These are phyloP conservation scores for Pseudogymnoascus sp. DNA, from an alignment of 2,329 filamentous ascomycete genomes.

Conservation along the genomic window DNA sequence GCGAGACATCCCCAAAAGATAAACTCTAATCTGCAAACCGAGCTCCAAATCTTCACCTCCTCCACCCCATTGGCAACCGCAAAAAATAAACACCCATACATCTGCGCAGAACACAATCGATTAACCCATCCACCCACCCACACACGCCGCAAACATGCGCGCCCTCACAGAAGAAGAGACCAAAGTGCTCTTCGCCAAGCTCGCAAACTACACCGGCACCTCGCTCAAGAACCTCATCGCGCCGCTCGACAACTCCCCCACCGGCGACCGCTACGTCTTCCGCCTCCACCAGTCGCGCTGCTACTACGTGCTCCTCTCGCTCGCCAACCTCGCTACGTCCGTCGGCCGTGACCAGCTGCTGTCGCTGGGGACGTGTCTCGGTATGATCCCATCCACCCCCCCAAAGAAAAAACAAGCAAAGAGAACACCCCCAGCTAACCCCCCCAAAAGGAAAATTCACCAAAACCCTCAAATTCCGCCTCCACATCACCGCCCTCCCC, in stretches of 20 bases:
- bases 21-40: slow-evolving; percentile 3
- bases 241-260: slow-evolving; percentile 57
- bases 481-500: slow-evolving; percentile 82
- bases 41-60: slow-evolving; percentile 5
- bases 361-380: slow-evolving; percentile 79
- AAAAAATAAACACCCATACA: neutral
- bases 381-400: slow-evolving; percentile 28
- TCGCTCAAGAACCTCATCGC: slow-evolving; percentile 80
- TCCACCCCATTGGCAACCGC: neutral
- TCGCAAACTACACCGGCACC: slow-evolving; percentile 85
- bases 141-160: slow-evolving; percentile 48
- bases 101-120: neutral
- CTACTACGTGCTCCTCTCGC: slow-evolving; percentile 83
- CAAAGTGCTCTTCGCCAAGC: slow-evolving; percentile 79
- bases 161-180: slow-evolving; percentile 73
- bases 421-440: slow-evolving; percentile 15
- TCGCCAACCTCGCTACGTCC: slow-evolving; percentile 85
- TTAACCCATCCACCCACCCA: neutral
- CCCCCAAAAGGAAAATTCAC: slow-evolving; percentile 77
- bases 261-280: slow-evolving; percentile 75
- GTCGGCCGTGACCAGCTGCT: slow-evolving; percentile 75
- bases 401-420: neutral
- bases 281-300: slow-evolving; percentile 73
- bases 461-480: slow-evolving; percentile 88
- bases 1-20: neutral